A percentile compares a stretch with the other conserved stretches of the same genome.
phyloP scores from a whole-genome alignment of 2,329 filamentous ascomycete species.

The Onygenales sp. region DNA sequence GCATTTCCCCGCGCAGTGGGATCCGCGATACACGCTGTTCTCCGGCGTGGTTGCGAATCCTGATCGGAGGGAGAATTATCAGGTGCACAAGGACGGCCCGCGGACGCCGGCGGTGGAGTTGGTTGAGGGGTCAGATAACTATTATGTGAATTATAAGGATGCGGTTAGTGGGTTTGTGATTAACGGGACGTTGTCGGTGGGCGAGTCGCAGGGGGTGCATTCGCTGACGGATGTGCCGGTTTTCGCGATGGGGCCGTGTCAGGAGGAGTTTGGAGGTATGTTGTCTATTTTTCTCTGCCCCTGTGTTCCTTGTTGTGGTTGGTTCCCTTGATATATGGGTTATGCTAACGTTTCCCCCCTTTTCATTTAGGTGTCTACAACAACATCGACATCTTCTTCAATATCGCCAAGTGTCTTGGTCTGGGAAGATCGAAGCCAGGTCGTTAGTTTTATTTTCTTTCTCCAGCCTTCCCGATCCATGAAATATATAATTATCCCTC shows the following conservation, averaged over 20 bases:
- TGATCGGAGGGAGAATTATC: conserved; percentile 68
- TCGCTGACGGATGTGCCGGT: conserved; percentile 70
- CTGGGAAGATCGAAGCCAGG: conserved; percentile 10
- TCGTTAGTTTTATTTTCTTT: neutral
- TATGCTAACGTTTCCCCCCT: neutral
- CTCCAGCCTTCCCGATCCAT: no score
- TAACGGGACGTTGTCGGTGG: conserved; percentile 63
- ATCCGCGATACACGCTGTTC: conserved; percentile 72
- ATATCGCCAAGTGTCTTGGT: conserved; percentile 31
- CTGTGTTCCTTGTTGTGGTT: neutral
- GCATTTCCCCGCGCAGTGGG: conserved; percentile 77
- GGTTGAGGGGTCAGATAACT: conserved; percentile 43
- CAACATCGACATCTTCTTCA: conserved; percentile 32
- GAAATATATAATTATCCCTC: no score
- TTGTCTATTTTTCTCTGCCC: neutral
- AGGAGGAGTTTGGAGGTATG: conserved; percentile 61
- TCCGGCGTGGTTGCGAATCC: conserved; percentile 62
- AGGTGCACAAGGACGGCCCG: conserved; percentile 57
- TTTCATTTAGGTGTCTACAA: conserved; percentile 23
- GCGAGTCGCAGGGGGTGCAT: conserved; percentile 60
- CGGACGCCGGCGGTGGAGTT: conserved; percentile 51
- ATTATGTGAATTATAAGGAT: conserved; percentile 61
- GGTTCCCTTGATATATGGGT: neutral
- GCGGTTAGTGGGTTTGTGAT: conserved; percentile 57
- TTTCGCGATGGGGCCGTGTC: conserved; percentile 69